Conservation (phyloP, 2,329 filamentous ascomycete species). For the Colletotrichum sp. region DNA sequence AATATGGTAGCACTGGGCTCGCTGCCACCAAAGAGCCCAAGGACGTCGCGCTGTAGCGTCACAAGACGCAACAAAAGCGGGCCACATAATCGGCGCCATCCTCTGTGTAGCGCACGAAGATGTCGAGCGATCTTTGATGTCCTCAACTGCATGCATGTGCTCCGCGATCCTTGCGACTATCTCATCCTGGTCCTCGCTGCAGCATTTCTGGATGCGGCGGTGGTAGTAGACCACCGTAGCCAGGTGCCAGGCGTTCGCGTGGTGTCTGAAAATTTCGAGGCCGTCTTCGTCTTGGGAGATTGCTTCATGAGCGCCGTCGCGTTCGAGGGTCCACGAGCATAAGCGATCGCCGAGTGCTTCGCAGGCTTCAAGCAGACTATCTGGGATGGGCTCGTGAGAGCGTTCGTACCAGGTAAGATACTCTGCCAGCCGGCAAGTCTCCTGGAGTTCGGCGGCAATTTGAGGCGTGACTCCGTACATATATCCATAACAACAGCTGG, state of each 20-base stretch:
- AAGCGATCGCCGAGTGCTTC: background rate
- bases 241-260: background rate
- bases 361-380: background rate
- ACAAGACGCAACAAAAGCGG: background rate
- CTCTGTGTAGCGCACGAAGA: background rate
- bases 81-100: constrained; percentile 2
- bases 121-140: background rate
- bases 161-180: background rate
- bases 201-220: background rate
- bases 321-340: background rate
- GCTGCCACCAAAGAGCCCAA: background rate
- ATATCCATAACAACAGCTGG: background rate
- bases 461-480: background rate
- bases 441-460: background rate
- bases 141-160: background rate
- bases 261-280: background rate
- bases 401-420: background rate
- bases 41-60: background rate
- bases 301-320: background rate
- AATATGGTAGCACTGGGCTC: background rate
- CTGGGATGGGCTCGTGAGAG: background rate
- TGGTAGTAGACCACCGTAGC: background rate
- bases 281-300: background rate
- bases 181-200: background rate
- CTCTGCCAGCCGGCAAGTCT: background rate